Conservation (phyloP, 1,139 yeast genomes). For the Diutina sp. region DNA sequence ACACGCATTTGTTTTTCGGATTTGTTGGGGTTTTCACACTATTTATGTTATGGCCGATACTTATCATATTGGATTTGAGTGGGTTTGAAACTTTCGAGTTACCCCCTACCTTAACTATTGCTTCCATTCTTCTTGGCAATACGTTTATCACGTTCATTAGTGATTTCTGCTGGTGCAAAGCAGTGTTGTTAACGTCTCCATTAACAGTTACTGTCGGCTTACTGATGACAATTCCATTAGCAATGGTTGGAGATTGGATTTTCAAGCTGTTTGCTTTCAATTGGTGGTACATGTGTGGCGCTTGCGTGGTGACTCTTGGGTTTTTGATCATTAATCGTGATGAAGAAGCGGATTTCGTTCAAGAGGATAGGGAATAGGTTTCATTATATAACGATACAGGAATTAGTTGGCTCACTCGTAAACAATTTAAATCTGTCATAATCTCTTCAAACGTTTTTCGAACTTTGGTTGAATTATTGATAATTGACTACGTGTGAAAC, state of each 20-base stretch:
- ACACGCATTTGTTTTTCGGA: slow-evolving; percentile 84
- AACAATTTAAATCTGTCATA: too few species aligned
- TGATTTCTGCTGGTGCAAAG: slow-evolving; percentile 93
- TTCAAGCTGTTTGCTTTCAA: slow-evolving; percentile 54
- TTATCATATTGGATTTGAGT: slow-evolving; percentile 39
- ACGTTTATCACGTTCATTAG: slow-evolving; percentile 71
- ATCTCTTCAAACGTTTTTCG: too few species aligned
- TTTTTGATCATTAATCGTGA: slow-evolving; percentile 74
- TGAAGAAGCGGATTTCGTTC: slow-evolving; percentile 45
- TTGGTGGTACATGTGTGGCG: slow-evolving; percentile 61
- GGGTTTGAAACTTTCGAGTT: slow-evolving; percentile 60
- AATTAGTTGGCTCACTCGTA: too few species aligned
- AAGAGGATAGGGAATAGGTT: neutral
- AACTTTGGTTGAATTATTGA: too few species aligned
- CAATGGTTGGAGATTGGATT: slow-evolving; percentile 82
- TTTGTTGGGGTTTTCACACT: slow-evolving; percentile 82
- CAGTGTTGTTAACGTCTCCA: slow-evolving; percentile 86
- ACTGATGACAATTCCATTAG: slow-evolving; percentile 85
- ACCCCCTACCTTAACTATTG: slow-evolving; percentile 44
- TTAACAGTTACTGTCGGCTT: slow-evolving; percentile 91
- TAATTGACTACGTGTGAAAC: too few species aligned
- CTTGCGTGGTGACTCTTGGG: slow-evolving; percentile 65
- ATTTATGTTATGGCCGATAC: slow-evolving; percentile 71
- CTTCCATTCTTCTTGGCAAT: slow-evolving; percentile 46
- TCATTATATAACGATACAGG: neutral